Conservation (phyloP, 108 stramenopile genomes). For the Chaetoceros tenuissimus region DNA sequence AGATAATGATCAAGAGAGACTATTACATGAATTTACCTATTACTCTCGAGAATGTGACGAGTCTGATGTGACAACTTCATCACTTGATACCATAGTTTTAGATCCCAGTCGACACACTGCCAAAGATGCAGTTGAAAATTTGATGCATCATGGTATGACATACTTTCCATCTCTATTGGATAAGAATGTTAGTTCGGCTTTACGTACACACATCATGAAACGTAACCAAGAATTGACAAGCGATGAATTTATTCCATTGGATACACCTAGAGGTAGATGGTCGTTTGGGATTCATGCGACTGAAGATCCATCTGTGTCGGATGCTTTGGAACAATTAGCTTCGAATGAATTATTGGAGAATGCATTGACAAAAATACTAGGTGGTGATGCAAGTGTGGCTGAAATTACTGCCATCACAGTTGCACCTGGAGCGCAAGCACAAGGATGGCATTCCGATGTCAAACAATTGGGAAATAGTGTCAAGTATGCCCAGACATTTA, state of each 20-base stretch:
- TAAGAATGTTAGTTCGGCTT: slow-evolving; percentile 9
- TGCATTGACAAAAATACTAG: slow-evolving; percentile 26
- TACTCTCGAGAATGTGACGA: slow-evolving; percentile 31
- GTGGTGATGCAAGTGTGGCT: slow-evolving; percentile 39
- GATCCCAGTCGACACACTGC: background rate
- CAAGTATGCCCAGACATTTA: slow-evolving; percentile 45
- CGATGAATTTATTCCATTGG: slow-evolving; percentile 29
- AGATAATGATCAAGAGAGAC: background rate
- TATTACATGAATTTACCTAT: slow-evolving; percentile 43
- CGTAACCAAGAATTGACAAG: slow-evolving; percentile 27
- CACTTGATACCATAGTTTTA: slow-evolving; percentile 15
- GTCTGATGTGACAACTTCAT: slow-evolving; percentile 23
- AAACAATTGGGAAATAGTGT: slow-evolving; percentile 45
- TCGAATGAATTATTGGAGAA: slow-evolving; percentile 16
- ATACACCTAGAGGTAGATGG: slow-evolving; percentile 23
- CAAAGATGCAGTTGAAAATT: slow-evolving; percentile 12
- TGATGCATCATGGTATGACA: slow-evolving; percentile 41
- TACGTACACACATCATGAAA: slow-evolving; percentile 27
- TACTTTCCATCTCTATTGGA: slow-evolving; percentile 26
- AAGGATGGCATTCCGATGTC: slow-evolving; percentile 50
- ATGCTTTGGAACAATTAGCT: slow-evolving; percentile 34
- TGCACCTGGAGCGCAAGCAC: slow-evolving; percentile 20
- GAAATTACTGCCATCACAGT: slow-evolving; percentile 56
- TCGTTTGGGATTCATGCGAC: slow-evolving; percentile 48
- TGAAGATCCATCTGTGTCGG: slow-evolving; percentile 33